A percentile compares a stretch with the other conserved stretches of the same genome.
Evolutionary conservation across 257 asterid genomes (phyloP).

Genomic region (Linderniella brevidens): DNA sequence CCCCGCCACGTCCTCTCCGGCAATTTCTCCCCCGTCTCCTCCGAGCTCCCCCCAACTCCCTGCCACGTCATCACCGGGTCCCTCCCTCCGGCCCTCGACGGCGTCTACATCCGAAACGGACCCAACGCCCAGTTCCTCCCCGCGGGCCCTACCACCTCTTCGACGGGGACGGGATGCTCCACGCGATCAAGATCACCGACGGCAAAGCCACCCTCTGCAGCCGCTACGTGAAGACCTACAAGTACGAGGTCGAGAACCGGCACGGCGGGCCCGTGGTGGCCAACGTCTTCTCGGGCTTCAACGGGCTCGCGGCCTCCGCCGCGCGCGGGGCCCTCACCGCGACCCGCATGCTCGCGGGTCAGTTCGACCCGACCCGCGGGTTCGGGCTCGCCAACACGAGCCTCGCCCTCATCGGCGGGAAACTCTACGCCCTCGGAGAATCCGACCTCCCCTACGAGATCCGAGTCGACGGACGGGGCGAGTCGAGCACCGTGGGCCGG

Average conservation of each 20-base stretch:
- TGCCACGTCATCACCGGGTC: slow-evolving; percentile 45
- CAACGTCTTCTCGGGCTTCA: slow-evolving; percentile 49
- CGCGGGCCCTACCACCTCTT: slow-evolving; percentile 68
- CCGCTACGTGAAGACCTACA: slow-evolving; percentile 54
- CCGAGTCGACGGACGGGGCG: slow-evolving; percentile 30
- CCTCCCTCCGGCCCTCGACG: slow-evolving; percentile 46
- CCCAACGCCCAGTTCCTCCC: slow-evolving; percentile 65
- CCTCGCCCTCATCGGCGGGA: slow-evolving; percentile 37
- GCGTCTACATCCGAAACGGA: slow-evolving; percentile 73
- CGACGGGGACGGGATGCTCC: slow-evolving; percentile 89
- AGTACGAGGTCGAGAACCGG: slow-evolving; percentile 31
- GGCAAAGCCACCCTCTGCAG: slow-evolving; percentile 54
- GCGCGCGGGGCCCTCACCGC: slow-evolving; percentile 42
- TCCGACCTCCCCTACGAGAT: slow-evolving; percentile 56
- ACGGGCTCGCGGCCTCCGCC: slow-evolving; percentile 34
- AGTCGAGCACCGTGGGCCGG: slow-evolving; percentile 44
- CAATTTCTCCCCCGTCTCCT: slow-evolving; percentile 45
- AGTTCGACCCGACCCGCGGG: slow-evolving; percentile 33
- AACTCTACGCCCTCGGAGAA: slow-evolving; percentile 55
- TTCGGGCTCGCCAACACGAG: slow-evolving; percentile 62
- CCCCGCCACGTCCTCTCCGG: slow-evolving; percentile 34
- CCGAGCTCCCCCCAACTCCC: slow-evolving; percentile 49
- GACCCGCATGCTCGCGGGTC: slow-evolving; percentile 36
- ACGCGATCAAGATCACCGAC: slow-evolving; percentile 30
- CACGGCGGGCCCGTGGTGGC: slow-evolving; percentile 35